These are phyloP conservation scores for Aspergillus fumigatus DNA, from an alignment of 2,329 filamentous ascomycete species.

Conservation along the genomic window DNA sequence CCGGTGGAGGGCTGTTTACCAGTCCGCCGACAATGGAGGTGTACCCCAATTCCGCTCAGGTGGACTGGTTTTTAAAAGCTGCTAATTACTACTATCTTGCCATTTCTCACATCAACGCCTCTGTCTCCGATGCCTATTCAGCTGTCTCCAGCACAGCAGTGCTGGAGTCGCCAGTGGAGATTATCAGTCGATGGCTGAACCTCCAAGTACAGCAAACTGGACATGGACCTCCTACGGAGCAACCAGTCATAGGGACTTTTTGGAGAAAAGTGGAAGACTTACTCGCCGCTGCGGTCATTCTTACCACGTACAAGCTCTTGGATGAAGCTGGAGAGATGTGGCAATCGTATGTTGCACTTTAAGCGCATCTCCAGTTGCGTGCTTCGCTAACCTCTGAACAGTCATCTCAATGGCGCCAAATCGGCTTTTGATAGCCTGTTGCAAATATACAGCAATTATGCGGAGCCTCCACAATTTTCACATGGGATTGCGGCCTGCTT, in stretches of 20 bases:
- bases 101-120: slow-evolving; percentile 46
- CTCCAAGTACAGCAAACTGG: slow-evolving; percentile 11
- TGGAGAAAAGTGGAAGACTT: slow-evolving; percentile 53
- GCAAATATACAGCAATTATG: slow-evolving; percentile 19
- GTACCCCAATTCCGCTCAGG: slow-evolving; percentile 42
- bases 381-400: slow-evolving; percentile 12
- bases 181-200: slow-evolving; percentile 22
- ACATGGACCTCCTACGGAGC: slow-evolving; percentile 1
- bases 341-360: slow-evolving; percentile 40
- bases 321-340: slow-evolving; percentile 57
- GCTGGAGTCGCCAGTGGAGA: slow-evolving; percentile 28
- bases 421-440: slow-evolving; percentile 49
- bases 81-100: slow-evolving; percentile 59
- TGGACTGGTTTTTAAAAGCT: slow-evolving; percentile 58
- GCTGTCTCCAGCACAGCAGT: slow-evolving; percentile 27
- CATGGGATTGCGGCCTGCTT: slow-evolving; percentile 55
- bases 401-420: slow-evolving; percentile 58
- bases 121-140: slow-evolving; percentile 29
- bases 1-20: slow-evolving; percentile 22
- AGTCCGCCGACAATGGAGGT: slow-evolving; percentile 49
- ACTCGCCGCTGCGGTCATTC: slow-evolving; percentile 56
- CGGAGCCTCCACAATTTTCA: slow-evolving; percentile 32
- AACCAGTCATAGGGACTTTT: slow-evolving; percentile 15
- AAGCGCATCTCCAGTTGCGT: neutral
- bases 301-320: slow-evolving; percentile 61